Conservation (phyloP, 345 rosid genomes). For the Moricandia moricandioides region DNA sequence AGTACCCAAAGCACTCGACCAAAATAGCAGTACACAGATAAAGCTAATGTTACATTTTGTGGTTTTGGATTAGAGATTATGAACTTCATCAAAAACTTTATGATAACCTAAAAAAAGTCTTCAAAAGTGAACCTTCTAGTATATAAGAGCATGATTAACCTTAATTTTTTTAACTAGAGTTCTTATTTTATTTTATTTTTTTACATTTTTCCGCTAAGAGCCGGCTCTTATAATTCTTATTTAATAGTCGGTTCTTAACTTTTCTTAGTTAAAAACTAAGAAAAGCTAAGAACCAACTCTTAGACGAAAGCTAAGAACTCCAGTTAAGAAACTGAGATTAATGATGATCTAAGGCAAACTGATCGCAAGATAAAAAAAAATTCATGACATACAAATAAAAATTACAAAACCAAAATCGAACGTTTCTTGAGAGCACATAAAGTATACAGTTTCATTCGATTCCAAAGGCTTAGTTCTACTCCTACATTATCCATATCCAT, state of each 20-base stretch:
- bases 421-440: slow-evolving; percentile 19
- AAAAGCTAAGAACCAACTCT: too few relatives aligned
- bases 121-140: background rate
- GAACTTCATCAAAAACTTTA: background rate
- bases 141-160: too few relatives aligned
- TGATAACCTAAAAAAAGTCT: background rate
- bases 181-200: too few relatives aligned
- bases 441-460: slow-evolving; percentile 9
- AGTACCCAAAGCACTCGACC: background rate
- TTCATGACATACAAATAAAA: background rate
- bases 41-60: too few relatives aligned
- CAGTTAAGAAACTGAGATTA: too few relatives aligned
- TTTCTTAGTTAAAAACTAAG: too few relatives aligned
- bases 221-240: too few relatives aligned
- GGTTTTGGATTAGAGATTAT: background rate
- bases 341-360: too few relatives aligned
- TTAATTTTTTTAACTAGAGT: too few relatives aligned
- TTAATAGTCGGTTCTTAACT: too few relatives aligned
- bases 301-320: too few relatives aligned
- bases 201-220: too few relatives aligned
- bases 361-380: background rate
- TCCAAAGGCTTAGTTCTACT: slow-evolving; percentile 16
- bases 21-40: background rate
- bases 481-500: slow-evolving; percentile 13
- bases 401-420: background rate